Evolutionary conservation across 2,329 filamentous ascomycete genomes (phyloP).

Genomic region (Aureobasidium musti): DNA sequence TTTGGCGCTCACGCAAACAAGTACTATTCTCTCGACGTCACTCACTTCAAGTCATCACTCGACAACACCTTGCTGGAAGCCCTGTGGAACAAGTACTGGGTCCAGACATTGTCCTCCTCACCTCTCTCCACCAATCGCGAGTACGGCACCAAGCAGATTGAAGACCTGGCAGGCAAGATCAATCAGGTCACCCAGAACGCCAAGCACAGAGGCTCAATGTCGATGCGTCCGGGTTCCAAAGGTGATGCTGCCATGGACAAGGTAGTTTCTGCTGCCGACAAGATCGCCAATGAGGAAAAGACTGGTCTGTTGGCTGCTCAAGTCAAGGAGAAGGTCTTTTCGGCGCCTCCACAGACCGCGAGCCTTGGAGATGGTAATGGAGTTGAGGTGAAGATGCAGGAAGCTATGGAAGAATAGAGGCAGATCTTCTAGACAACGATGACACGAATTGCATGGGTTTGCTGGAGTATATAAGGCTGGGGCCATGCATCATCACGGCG

Average conservation of each 20-base stretch:
- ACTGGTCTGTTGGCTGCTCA: slow-evolving; percentile 64
- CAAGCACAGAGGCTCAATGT: slow-evolving; percentile 35
- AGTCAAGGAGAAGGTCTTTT: slow-evolving; percentile 65
- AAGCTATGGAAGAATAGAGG: slow-evolving; percentile 31
- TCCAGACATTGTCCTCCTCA: slow-evolving; percentile 88
- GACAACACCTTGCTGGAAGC: slow-evolving; percentile 83
- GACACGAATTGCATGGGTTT: slow-evolving; percentile 29
- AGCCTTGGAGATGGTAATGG: slow-evolving; percentile 30
- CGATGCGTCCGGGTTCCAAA: slow-evolving; percentile 34
- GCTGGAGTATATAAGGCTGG: background rate
- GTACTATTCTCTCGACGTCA: slow-evolving; percentile 90
- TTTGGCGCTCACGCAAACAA: slow-evolving; percentile 89
- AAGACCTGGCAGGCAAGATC: slow-evolving; percentile 82
- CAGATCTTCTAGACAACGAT: background rate
- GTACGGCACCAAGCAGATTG: slow-evolving; percentile 88
- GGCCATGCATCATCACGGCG: slow-evolving; percentile 23
- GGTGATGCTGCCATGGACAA: slow-evolving; percentile 59
- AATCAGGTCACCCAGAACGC: slow-evolving; percentile 47
- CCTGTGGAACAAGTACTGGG: slow-evolving; percentile 99
- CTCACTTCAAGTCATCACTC: slow-evolving; percentile 91
- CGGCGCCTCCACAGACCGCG: slow-evolving; percentile 32
- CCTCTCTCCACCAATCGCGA: slow-evolving; percentile 90
- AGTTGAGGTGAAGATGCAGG: slow-evolving; percentile 31
- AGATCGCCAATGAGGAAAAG: slow-evolving; percentile 63
- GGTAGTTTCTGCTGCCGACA: slow-evolving; percentile 61